phyloP scores from a whole-genome alignment of 441 rosid species.

The Populus hybrid region DNA sequence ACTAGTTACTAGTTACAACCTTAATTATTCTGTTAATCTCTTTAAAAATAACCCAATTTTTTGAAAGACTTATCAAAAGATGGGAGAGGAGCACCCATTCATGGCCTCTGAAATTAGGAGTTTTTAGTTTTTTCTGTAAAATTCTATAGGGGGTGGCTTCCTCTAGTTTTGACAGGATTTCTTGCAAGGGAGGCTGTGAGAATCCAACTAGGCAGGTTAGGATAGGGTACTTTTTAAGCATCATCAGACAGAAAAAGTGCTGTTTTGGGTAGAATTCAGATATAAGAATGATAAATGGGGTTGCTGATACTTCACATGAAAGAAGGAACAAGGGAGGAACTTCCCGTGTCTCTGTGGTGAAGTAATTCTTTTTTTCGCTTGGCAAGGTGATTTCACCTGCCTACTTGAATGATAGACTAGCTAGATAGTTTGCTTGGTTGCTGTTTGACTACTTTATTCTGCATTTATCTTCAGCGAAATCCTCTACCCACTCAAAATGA shows the following conservation, averaged over 20 bases:
- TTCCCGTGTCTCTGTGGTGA: neutral
- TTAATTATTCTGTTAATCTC: neutral
- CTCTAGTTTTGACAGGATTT: neutral
- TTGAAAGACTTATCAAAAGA: neutral
- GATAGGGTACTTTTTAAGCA: neutral
- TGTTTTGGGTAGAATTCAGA: neutral
- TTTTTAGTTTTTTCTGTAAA: neutral
- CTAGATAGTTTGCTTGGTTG: neutral
- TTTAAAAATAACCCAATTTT: neutral
- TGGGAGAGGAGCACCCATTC: neutral
- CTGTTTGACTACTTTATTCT: neutral
- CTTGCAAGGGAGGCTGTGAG: neutral
- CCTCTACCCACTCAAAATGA: neutral
- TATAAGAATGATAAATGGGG: neutral
- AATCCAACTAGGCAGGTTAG: neutral
- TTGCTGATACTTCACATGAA: neutral
- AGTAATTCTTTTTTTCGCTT: neutral
- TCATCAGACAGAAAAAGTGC: neutral
- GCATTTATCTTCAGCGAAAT: neutral
- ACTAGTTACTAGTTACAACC: neutral
- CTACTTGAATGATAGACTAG: neutral
- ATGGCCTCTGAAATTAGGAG: neutral
- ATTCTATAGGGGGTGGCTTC: neutral
- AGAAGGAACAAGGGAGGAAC: neutral
- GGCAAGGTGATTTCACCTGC: neutral